Evolutionary conservation across 768 basidiomycete species (phyloP).

Genomic region (Cytidiella melzeri): DNA sequence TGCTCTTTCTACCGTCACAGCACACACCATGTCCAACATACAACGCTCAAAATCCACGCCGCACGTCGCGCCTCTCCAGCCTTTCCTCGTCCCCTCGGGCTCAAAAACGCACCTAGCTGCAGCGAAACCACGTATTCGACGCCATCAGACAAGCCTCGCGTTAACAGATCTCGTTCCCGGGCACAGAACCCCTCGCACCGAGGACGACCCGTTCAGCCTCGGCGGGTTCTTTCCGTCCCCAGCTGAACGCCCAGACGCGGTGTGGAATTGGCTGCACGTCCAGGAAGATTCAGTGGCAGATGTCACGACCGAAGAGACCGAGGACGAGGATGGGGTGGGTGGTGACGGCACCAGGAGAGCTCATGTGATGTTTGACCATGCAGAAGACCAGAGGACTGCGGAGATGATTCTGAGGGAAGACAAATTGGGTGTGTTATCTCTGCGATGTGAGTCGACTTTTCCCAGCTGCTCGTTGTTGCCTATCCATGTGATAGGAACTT

Average conservation of each 20-base stretch:
- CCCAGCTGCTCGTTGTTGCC: background rate
- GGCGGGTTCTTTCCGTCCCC: conserved; percentile 41
- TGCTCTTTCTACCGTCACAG: too few relatives aligned
- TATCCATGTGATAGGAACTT: conserved; percentile 23
- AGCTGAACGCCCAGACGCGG: conserved; percentile 20
- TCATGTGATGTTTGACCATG: conserved; percentile 22
- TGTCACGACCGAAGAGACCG: background rate
- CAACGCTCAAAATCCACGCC: conserved; percentile 28
- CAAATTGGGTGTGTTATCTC: conserved; percentile 42
- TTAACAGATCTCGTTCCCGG: conserved; percentile 7
- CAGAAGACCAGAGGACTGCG: conserved; percentile 30
- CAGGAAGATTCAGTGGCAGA: conserved; percentile 17
- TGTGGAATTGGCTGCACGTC: conserved; percentile 39
- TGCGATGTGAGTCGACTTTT: conserved; percentile 20
- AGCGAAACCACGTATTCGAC: conserved; percentile 14
- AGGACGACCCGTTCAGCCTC: conserved; percentile 45
- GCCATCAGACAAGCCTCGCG: conserved; percentile 16
- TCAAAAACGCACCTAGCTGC: conserved; percentile 4
- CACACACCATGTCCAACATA: conserved; percentile 25
- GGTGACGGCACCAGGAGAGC: background rate
- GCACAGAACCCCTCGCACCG: conserved; percentile 19
- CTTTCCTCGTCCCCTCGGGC: conserved; percentile 6
- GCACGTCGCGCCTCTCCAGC: conserved; percentile 10
- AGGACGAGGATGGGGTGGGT: conserved; percentile 4
- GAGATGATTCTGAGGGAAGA: conserved; percentile 38